phyloP scores from a whole-genome alignment of 2,329 filamentous ascomycete genomes.

The Trichoderma hamatum region DNA sequence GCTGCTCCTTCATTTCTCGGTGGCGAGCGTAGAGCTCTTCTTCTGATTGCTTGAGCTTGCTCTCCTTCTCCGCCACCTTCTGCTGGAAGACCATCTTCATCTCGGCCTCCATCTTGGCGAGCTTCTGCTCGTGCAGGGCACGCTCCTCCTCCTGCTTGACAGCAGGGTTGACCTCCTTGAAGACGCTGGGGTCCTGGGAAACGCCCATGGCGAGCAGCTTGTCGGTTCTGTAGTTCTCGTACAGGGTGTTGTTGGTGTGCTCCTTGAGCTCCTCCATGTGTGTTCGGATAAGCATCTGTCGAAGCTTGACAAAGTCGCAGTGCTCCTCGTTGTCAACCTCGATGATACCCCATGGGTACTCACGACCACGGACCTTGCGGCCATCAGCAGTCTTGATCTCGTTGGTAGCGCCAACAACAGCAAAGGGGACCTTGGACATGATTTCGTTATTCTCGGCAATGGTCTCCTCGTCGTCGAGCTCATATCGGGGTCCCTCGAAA shows the following conservation, averaged over 20 bases:
- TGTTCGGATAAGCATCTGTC: constrained; percentile 99
- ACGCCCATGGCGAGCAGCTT: constrained; percentile 99
- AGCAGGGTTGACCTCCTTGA: constrained; percentile 99
- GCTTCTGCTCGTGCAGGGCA: constrained; percentile 97
- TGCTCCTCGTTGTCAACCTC: constrained; percentile 99
- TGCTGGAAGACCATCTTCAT: constrained; percentile 99
- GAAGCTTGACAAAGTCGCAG: constrained; percentile 99
- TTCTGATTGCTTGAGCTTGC: constrained; percentile 98
- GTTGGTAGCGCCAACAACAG: constrained; percentile 93
- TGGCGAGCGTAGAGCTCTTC: constrained; percentile 98
- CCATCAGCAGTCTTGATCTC: constrained; percentile 91
- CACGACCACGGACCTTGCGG: constrained; percentile 91
- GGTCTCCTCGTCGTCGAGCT: constrained; percentile 98
- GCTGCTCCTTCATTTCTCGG: constrained; percentile 99
- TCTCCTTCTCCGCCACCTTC: constrained; percentile 99
- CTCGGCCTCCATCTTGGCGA: constrained; percentile 99
- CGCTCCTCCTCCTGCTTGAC: constrained; percentile 99
- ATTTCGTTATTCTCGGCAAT: constrained; percentile 99
- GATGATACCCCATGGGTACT: constrained; percentile 97
- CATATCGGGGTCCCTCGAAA: constrained; percentile 97
- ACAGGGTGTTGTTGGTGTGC: constrained; percentile 98
- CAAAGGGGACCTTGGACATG: constrained; percentile 99
- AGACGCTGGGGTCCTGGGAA: constrained; percentile 96
- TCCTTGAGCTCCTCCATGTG: constrained; percentile 99
- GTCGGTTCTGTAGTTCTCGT: constrained; percentile 99